phyloP scores from a whole-genome alignment of 208 protist species.

The Leishmania tropica region DNA sequence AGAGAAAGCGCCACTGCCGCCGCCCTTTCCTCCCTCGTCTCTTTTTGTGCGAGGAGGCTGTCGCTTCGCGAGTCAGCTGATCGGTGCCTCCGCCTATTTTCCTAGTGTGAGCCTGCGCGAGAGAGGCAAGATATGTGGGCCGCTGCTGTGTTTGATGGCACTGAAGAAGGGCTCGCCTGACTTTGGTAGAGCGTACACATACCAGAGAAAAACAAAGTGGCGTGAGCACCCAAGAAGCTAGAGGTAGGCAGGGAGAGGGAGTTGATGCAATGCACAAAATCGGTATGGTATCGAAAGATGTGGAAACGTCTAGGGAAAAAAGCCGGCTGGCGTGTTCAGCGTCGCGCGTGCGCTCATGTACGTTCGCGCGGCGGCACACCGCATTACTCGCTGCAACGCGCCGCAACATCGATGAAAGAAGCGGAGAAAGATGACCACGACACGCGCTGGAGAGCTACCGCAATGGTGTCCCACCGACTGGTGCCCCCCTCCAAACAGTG shows the following conservation, averaged over 20 bases:
- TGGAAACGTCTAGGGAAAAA: neutral
- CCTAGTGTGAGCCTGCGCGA: neutral
- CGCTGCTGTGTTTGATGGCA: neutral
- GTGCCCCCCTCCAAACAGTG: neutral
- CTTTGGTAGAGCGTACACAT: neutral
- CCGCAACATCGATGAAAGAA: neutral
- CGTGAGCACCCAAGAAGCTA: neutral
- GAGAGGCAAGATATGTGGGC: neutral
- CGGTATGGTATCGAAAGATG: neutral
- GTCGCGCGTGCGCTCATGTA: neutral
- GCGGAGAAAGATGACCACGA: neutral
- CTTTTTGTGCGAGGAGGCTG: neutral
- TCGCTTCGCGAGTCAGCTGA: neutral
- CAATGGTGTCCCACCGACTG: neutral
- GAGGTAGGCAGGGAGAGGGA: neutral
- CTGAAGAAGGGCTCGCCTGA: neutral
- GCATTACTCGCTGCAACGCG: neutral
- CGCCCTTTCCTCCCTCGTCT: neutral
- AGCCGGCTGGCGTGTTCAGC: neutral
- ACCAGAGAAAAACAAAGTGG: neutral
- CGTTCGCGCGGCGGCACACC: neutral
- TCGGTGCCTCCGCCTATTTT: neutral
- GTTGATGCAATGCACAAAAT: neutral
- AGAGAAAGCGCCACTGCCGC: neutral
- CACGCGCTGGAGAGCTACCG: neutral